phyloP scores from a whole-genome alignment of 768 basidiomycete genomes.

The Gautieria morchelliformis region DNA sequence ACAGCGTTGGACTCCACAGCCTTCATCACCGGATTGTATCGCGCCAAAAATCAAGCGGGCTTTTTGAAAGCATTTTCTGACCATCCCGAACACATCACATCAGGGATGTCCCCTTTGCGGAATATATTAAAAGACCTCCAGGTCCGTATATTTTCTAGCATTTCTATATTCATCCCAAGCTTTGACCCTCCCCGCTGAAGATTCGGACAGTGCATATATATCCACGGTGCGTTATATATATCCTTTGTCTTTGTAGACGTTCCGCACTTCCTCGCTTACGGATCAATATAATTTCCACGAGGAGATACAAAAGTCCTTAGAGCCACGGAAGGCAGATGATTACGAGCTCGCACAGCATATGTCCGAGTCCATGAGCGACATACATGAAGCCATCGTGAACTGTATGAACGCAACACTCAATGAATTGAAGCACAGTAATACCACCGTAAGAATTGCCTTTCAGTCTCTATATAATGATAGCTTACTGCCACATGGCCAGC shows the following conservation, averaged over 20 bases:
- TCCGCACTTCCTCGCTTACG: neutral
- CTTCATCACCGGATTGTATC: conserved; percentile 3
- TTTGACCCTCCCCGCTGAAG: neutral
- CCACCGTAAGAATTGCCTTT: conserved; percentile 33
- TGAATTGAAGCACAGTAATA: conserved; percentile 84
- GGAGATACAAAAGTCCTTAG: conserved; percentile 72
- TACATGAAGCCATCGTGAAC: conserved; percentile 85
- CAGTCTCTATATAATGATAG: neutral
- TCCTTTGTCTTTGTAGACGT: neutral
- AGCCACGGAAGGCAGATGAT: conserved; percentile 80
- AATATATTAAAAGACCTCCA: conserved; percentile 92
- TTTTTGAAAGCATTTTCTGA: conserved; percentile 98
- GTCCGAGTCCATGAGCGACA: conserved; percentile 81
- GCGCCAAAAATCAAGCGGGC: conserved; percentile 74
- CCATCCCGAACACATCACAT: conserved; percentile 91
- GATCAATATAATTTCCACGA: conserved; percentile 67
- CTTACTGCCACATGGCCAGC: conserved; percentile 32
- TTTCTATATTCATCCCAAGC: neutral
- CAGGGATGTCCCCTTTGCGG: conserved; percentile 82
- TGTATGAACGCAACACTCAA: conserved; percentile 88
- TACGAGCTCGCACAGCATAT: conserved; percentile 83
- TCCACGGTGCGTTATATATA: conserved; percentile 61
- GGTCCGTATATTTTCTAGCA: neutral
- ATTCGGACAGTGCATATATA: conserved; percentile 84
- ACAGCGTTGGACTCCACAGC: conserved; percentile 3